phyloP scores from a whole-genome alignment of 1,284 basidiomycete species.

The Ceratobasidium sp. region DNA sequence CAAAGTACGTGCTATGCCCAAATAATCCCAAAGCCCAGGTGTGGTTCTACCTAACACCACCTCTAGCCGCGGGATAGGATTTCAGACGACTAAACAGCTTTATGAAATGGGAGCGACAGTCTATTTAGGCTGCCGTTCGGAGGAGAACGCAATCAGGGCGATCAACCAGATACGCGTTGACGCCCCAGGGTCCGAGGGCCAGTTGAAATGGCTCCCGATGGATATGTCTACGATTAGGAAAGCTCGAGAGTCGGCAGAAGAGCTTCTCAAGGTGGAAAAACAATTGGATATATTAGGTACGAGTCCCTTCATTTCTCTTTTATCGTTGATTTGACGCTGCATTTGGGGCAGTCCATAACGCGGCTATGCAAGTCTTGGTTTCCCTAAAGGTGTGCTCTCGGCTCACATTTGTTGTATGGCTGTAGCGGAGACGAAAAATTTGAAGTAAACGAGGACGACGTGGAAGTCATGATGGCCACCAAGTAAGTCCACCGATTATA shows the following conservation, averaged over 20 bases:
- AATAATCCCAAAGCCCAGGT: not conserved
- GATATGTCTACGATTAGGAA: slow-evolving; percentile 30
- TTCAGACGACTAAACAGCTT: slow-evolving; percentile 27
- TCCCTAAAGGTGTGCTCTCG: not conserved
- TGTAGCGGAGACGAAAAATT: not conserved
- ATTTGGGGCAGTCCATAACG: slow-evolving; percentile 1
- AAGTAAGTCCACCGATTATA: not conserved
- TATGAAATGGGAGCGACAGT: slow-evolving; percentile 26
- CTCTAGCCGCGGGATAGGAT: slow-evolving; percentile 15
- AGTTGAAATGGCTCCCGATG: slow-evolving; percentile 22
- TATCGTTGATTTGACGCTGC: not conserved
- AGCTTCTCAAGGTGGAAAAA: slow-evolving; percentile 14
- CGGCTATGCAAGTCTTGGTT: not conserved
- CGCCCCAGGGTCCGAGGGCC: slow-evolving; percentile 4
- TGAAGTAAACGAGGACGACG: slow-evolving; percentile 25
- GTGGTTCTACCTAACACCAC: not conserved
- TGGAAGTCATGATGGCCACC: slow-evolving; percentile 3
- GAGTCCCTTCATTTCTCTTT: not conserved
- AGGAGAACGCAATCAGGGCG: not conserved
- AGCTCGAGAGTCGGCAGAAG: slow-evolving; percentile 9
- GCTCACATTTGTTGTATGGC: not conserved
- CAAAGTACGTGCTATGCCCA: not conserved
- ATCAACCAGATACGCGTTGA: slow-evolving; percentile 9
- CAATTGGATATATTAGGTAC: slow-evolving; percentile 23
- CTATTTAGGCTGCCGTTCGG: slow-evolving; percentile 20